Evolutionary conservation across 78 protist species (phyloP).

Genomic region (Monocercomonoides exilis): DNA sequence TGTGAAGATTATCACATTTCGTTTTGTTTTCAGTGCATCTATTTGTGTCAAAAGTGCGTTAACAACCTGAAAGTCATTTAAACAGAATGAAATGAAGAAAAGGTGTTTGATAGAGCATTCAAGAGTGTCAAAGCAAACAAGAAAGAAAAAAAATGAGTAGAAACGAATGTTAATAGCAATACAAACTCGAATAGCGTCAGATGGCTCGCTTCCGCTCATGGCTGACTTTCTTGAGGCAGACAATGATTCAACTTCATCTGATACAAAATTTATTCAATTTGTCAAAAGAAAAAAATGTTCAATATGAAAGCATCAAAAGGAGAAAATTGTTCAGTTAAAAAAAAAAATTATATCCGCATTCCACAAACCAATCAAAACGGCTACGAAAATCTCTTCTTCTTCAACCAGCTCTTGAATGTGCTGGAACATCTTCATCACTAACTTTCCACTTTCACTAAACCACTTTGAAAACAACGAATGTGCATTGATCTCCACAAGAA

Average conservation of each 20-base stretch:
- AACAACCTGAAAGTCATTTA: conserved; percentile 38
- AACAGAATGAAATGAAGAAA: background rate
- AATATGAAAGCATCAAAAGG: background rate
- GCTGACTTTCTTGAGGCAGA: conserved; percentile 73
- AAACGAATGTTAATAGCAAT: no score
- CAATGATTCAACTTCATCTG: conserved; percentile 75
- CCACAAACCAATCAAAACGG: conserved; percentile 13
- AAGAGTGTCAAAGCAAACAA: no score
- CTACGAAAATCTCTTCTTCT: conserved; percentile 37
- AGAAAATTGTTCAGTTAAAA: background rate
- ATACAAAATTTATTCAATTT: no score
- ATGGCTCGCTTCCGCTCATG: conserved; percentile 71
- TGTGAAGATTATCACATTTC: conserved; percentile 68
- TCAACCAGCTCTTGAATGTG: conserved; percentile 48
- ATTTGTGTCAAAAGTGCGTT: conserved; percentile 93
- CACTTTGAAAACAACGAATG: conserved; percentile 82
- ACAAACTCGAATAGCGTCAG: conserved; percentile 82
- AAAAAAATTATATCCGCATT: background rate
- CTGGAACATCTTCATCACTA: conserved; percentile 70
- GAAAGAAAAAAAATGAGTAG: no score
- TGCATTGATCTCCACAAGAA: conserved; percentile 52
- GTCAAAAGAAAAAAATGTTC: background rate
- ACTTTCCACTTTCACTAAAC: conserved; percentile 93
- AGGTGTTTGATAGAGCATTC: no score
- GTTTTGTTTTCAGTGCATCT: conserved; percentile 51